A percentile compares a stretch with the other conserved stretches of the same genome.
Evolutionary conservation across 1,284 basidiomycete genomes (phyloP).

Genomic region (Gymnopus androsaceus): DNA sequence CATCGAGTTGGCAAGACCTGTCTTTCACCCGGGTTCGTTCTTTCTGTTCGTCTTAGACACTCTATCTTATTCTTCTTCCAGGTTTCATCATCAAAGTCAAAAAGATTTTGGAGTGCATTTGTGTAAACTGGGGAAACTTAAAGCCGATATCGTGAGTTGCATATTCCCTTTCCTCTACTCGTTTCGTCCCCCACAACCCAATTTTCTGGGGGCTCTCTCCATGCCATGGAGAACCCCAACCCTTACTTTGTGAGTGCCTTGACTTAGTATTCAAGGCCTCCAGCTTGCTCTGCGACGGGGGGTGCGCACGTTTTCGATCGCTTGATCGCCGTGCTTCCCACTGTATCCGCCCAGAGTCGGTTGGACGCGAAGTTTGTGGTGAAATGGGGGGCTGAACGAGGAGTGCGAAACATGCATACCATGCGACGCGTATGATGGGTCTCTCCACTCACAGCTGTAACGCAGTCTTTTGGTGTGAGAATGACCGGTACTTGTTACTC

Average conservation of each 20-base stretch:
- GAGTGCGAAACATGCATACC: conserved; percentile 70
- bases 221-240: conserved; percentile 85
- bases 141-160: conserved; percentile 92
- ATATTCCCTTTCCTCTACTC: conserved; percentile 72
- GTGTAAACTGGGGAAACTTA: conserved; percentile 98
- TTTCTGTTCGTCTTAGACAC: neutral
- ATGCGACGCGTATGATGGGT: conserved; percentile 43
- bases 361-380: conserved; percentile 84
- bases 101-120: conserved; percentile 99
- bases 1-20: conserved; percentile 94
- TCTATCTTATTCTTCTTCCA: conserved; percentile 32
- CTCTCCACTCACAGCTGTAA: conserved; percentile 55
- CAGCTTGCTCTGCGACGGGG: conserved; percentile 68
- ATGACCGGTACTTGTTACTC: conserved; percentile 59
- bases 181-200: conserved; percentile 87
- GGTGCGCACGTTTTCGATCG: conserved; percentile 82
- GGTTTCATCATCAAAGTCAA: conserved; percentile 99
- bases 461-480: conserved; percentile 57
- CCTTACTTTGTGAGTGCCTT: conserved; percentile 73
- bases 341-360: conserved; percentile 67
- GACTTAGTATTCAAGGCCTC: conserved; percentile 78
- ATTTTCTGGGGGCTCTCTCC: conserved; percentile 96
- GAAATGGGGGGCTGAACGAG: conserved; percentile 95
- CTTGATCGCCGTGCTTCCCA: conserved; percentile 81
- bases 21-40: conserved; percentile 90